A percentile compares a stretch with the other conserved stretches of the same genome.
Conservation (phyloP, 208 protist species). For the Leptomonas pyrrhocoris region DNA sequence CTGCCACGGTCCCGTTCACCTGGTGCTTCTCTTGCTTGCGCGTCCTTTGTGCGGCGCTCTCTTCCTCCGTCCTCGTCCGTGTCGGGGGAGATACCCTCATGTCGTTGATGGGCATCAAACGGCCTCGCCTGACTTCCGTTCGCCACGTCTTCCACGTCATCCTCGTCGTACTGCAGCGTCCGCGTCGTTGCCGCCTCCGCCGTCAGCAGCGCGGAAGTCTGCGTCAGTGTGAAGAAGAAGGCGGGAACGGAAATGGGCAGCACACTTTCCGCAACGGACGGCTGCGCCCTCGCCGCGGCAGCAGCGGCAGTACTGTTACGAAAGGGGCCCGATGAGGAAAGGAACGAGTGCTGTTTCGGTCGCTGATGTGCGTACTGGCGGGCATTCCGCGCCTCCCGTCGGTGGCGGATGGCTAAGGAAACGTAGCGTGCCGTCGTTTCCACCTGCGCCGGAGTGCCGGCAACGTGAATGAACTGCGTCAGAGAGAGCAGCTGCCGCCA, state of each 20-base stretch:
- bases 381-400: conserved; percentile 14
- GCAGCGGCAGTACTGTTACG: background rate
- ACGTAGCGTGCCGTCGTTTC: conserved; percentile 43
- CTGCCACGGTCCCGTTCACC: background rate
- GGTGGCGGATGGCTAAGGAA: conserved; percentile 31
- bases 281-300: background rate
- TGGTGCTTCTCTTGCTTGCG: too few species aligned
- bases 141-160: background rate
- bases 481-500: conserved; percentile 46
- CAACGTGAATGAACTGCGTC: conserved; percentile 50
- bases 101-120: background rate
- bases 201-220: conserved; percentile 5
- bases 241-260: conserved; percentile 26
- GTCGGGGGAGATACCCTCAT: background rate
- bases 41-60: too few species aligned
- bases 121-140: background rate
- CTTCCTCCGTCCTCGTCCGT: background rate
- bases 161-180: conserved; percentile 10
- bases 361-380: conserved; percentile 4
- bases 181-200: conserved; percentile 2
- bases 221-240: conserved; percentile 44
- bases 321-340: background rate
- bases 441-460: conserved; percentile 39
- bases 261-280: conserved; percentile 21
- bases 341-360: background rate